These are phyloP conservation scores for Rhizoclosmatium sp. DNA, from an alignment of 192 early-diverging fungal genomes.

Conservation along the genomic window DNA sequence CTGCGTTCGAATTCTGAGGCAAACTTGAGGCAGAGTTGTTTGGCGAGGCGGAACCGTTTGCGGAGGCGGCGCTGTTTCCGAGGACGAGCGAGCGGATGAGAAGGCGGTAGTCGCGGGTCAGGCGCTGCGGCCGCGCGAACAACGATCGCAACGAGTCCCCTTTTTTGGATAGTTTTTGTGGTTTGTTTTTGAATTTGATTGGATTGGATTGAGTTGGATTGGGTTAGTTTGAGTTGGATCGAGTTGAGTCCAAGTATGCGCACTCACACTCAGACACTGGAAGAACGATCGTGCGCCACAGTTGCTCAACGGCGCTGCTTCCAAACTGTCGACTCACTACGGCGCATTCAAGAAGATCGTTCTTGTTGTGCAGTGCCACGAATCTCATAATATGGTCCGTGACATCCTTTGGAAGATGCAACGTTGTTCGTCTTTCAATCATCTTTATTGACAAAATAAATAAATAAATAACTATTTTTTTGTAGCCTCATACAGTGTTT, in stretches of 20 bases:
- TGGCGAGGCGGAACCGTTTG: neutral
- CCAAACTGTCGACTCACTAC: neutral
- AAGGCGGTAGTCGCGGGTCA: slow-evolving; percentile 7
- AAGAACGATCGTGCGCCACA: neutral
- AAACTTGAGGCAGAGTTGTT: neutral
- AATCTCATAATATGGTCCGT: slow-evolving; percentile 9
- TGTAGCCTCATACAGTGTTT: neutral
- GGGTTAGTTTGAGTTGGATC: neutral
- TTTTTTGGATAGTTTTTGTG: neutral
- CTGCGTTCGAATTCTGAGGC: neutral
- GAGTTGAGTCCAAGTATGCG: neutral
- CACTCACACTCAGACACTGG: neutral
- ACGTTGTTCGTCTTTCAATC: neutral
- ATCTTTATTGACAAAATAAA: neutral
- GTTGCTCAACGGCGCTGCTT: neutral
- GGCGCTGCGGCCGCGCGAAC: neutral
- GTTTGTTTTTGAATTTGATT: neutral
- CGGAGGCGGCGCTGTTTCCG: neutral
- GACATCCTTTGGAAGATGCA: neutral
- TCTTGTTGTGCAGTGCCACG: neutral
- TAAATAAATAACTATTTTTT: neutral
- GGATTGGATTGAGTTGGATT: neutral
- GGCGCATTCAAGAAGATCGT: neutral
- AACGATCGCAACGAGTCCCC: slow-evolving; percentile 3
- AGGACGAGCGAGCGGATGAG: neutral